These are phyloP conservation scores for Juglanconis oblonga DNA, from an alignment of 2,329 filamentous ascomycete genomes.

Conservation along the genomic window DNA sequence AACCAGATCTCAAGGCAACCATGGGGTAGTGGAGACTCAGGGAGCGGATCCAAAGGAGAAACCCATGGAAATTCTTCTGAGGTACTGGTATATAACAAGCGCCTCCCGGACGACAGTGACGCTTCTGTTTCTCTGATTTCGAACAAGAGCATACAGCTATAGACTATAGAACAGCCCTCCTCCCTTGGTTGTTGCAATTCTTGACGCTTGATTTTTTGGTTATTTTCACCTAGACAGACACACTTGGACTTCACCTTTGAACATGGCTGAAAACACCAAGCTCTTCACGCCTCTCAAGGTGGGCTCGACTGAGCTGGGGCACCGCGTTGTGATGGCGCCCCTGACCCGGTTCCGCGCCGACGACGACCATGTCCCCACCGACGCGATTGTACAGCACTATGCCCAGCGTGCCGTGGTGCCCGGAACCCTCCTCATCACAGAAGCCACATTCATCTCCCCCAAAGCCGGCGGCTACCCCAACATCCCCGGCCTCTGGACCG, in stretches of 20 bases:
- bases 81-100: too few species aligned
- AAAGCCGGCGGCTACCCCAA: slow-evolving; percentile 43
- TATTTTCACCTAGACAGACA: too few species aligned
- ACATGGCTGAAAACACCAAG: slow-evolving; percentile 22
- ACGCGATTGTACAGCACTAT: slow-evolving; percentile 25
- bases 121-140: too few species aligned
- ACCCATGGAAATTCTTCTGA: too few species aligned
- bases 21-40: too few species aligned
- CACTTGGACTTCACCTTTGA: background rate
- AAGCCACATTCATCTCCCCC: slow-evolving; percentile 52
- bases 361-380: slow-evolving; percentile 31
- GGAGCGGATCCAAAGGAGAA: too few species aligned
- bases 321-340: slow-evolving; percentile 53
- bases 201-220: too few species aligned
- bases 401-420: slow-evolving; percentile 31
- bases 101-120: too few species aligned
- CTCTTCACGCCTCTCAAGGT: slow-evolving; percentile 43
- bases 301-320: slow-evolving; percentile 36
- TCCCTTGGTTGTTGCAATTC: too few species aligned
- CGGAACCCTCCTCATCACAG: slow-evolving; percentile 51
- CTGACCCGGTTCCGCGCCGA: slow-evolving; percentile 52
- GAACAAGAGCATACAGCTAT: too few species aligned
- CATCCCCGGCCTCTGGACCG: slow-evolving; percentile 56
- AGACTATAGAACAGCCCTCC: too few species aligned
- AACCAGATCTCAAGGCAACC: too few species aligned